Base-by-base conservation (phyloP, 108 stramenopile genomes). In the Epipyxis sp. region DNA sequence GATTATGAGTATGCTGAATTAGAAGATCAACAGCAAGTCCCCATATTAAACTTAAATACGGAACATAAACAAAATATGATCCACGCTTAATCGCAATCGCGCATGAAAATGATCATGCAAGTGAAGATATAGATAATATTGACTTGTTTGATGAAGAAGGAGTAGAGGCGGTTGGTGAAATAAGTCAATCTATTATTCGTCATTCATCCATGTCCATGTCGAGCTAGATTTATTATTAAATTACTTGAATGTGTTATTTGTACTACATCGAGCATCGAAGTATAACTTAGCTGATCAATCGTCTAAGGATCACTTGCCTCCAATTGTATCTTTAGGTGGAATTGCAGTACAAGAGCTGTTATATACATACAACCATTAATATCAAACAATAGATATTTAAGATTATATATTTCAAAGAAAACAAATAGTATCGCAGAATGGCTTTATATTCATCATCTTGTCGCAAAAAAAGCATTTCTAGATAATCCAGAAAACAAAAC, bases 241-340 rank as follows among this genome's bases (percentile, higher is more conserved):
- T 13, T 74, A 43, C 71, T 29, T 57, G 6, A 74, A 54, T 42
- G 71, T 74, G n/a, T 46, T 27, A 13, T 74, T 74, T 42, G 10
- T 46, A 6, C 34, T 74, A 42, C 41, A 54, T 39, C 46, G 71
- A 27, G 32, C 44, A 6, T 42, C 27, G 13, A 39, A 3, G 27
- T 10, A 54, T 3, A 10, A 42, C 34, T 29, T 10, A 13, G 71
- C 40, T 29, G 27, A 27, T 37, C 46, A 20, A 6, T 43, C 40
- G 3, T 37, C 25, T 42, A 30, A 54, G 6, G 41, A 10, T 3
- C 27, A 27, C 6, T 30, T 74, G 20, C 32, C 25, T 42, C 20
- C 71, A 3, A 6, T 74, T 27, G 3, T 74, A 32, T 3, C 16
- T 16, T 6, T 27, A 6, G 37, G 13, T 6, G 40, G 71, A 10